Base-by-base conservation (phyloP, 2,329 filamentous ascomycete species). In the Exophiala phaeomuriformis region DNA sequence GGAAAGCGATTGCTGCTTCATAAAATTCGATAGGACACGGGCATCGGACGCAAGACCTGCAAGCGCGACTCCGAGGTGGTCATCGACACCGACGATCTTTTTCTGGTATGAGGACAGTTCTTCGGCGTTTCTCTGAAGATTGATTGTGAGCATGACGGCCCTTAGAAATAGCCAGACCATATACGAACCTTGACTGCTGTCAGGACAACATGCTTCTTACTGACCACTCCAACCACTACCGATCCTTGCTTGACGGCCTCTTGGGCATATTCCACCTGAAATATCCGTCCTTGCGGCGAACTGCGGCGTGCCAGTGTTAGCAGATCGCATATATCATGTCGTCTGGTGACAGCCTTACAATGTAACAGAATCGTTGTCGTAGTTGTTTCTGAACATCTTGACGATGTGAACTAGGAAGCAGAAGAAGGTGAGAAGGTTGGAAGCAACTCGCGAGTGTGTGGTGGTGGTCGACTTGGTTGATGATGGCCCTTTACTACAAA, bases 81-180 rank as follows among this genome's bases (percentile, higher is more conserved):
- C 88, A 73, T 98, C 93, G 75, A 98, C 85, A 65, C 85, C 82
- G 73, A 98, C 96, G 69, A 98, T 84, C 79, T 98, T 98, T 82
- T 96, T 96, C 77, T 98, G 93, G 81, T 98, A 98, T 49, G 93
- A 97, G 58, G 93, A 98, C 55, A 98, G 86, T 75, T 98, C 93
- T 81, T 98, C 93, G 71, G 93, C 93, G 69, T 97, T 97, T 75
- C 93, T 85, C 93, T 97, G 66, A 5, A 51, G 3, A 10, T 36
- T 30, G 37, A 36, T 28, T 33, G 32, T 64, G 32, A 61, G 61
- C 33, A 55, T 47, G 44, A 41, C 45, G 45, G 4, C 9, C 9
- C 54, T 59, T 53, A 33, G 44, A 55, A 56, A 60, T 49, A 53
- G 50, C 36, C 9, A 33, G 29, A 50, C 30, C 28, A 54, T 27